Percentiles rank a stretch among this genome's conserved stretches.
phyloP scores from a whole-genome alignment of 2,329 filamentous ascomycete genomes.

The Aschersonia sp. region DNA sequence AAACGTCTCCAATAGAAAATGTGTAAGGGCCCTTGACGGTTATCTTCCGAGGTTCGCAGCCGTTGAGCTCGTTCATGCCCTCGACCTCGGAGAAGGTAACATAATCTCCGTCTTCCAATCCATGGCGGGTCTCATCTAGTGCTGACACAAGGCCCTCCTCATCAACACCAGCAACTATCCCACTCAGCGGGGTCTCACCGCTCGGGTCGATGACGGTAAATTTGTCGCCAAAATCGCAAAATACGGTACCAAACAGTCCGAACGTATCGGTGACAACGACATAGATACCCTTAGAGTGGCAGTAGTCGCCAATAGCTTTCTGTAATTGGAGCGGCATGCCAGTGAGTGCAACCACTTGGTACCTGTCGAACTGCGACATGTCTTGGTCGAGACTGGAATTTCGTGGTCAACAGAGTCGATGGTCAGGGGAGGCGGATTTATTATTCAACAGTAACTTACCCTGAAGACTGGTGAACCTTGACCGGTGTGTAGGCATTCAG shows the following conservation, averaged over 20 bases:
- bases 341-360: constrained; percentile 85
- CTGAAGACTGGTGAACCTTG: constrained; percentile 50
- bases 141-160: constrained; percentile 85
- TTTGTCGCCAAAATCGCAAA: constrained; percentile 92
- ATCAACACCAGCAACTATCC: constrained; percentile 82
- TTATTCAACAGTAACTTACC: constrained; percentile 19
- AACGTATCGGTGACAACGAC: constrained; percentile 79
- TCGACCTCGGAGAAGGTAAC: constrained; percentile 89
- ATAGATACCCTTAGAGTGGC: constrained; percentile 86
- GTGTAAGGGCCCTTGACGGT: constrained; percentile 93
- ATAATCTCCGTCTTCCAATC: constrained; percentile 89
- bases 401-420: background rate
- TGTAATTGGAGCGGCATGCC: constrained; percentile 70
- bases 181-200: constrained; percentile 73
- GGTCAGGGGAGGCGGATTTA: constrained; percentile 3
- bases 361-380: constrained; percentile 71
- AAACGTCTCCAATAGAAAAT: constrained; percentile 91
- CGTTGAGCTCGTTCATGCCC: constrained; percentile 82
- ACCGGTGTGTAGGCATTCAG: constrained; percentile 95
- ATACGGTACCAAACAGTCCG: constrained; percentile 87
- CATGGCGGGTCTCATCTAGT: constrained; percentile 86
- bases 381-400: constrained; percentile 56
- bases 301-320: constrained; percentile 76
- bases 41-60: constrained; percentile 72
- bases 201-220: constrained; percentile 85